Conservation (phyloP, 495 filamentous ascomycete genomes). For the Stereocaulon alpinum region DNA sequence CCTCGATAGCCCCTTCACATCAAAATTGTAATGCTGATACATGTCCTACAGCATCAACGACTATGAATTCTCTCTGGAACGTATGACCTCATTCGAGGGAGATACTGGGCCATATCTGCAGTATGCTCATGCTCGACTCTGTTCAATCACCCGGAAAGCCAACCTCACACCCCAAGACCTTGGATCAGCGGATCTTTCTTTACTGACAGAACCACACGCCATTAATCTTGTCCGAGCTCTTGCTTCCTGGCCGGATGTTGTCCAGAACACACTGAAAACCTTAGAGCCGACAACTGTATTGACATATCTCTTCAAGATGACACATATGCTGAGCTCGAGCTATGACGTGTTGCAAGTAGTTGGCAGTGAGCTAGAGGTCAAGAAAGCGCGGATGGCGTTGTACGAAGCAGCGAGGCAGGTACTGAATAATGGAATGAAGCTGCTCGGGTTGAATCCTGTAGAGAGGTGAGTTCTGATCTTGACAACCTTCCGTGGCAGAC, state of each 20-base stretch:
- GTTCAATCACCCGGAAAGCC: constrained; percentile 49
- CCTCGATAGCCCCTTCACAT: not conserved
- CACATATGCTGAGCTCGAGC: constrained; percentile 69
- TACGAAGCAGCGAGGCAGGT: constrained; percentile 72
- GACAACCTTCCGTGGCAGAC: not conserved
- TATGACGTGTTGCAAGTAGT: constrained; percentile 76
- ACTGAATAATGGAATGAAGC: constrained; percentile 71
- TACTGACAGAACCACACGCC: constrained; percentile 47
- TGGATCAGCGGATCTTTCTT: constrained; percentile 41
- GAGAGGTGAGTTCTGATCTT: constrained; percentile 40
- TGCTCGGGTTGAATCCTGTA: constrained; percentile 71
- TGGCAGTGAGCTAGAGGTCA: constrained; percentile 58
- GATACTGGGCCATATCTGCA: constrained; percentile 64
- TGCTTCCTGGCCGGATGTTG: constrained; percentile 53
- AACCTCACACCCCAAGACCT: constrained; percentile 36
- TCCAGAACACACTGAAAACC: constrained; percentile 50
- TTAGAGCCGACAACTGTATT: constrained; percentile 60
- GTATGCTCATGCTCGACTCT: constrained; percentile 58
- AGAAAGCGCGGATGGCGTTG: constrained; percentile 69
- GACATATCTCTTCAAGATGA: constrained; percentile 82
- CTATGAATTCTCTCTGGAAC: constrained; percentile 57
- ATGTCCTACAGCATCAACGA: constrained; percentile 43
- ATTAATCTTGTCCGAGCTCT: constrained; percentile 49
- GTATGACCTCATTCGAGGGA: constrained; percentile 61
- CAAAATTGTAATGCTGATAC: constrained; percentile 2